These are phyloP conservation scores for Ganoderma lingzhi DNA, from an alignment of 1,284 basidiomycete species.

Conservation along the genomic window DNA sequence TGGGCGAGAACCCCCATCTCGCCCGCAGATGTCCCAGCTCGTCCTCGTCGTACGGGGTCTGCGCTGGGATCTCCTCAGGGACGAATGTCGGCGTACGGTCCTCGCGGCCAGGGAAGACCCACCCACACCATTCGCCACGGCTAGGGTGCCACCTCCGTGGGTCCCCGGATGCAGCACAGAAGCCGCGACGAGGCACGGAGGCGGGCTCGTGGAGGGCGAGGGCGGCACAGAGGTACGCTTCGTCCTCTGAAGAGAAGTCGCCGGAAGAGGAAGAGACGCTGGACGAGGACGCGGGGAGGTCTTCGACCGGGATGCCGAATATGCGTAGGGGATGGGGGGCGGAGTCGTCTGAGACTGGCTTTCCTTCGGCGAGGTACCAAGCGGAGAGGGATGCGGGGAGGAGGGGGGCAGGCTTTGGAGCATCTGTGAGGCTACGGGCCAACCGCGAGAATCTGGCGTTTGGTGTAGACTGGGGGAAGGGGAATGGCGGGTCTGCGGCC, in stretches of 20 bases:
- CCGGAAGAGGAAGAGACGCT: neutral
- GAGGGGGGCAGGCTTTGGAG: neutral
- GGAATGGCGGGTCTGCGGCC: neutral
- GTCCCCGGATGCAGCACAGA: neutral
- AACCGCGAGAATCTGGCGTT: neutral
- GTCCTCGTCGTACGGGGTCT: neutral
- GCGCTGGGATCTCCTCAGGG: neutral
- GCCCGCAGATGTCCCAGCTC: neutral
- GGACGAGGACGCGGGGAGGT: neutral
- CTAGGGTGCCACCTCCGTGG: neutral
- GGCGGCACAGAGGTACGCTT: neutral
- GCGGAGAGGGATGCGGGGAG: neutral
- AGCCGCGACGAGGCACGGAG: neutral
- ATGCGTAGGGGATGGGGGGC: neutral
- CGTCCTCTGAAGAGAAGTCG: neutral
- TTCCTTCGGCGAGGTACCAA: constrained; percentile 4
- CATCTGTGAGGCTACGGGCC: neutral
- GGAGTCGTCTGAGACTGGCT: neutral
- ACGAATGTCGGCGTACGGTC: neutral
- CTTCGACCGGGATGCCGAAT: neutral
- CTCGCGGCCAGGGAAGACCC: neutral
- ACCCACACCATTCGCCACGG: neutral
- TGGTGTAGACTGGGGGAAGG: neutral
- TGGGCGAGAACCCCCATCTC: neutral
- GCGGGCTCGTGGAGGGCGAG: neutral